phyloP scores from a whole-genome alignment of 495 filamentous ascomycete genomes.

The Jackrogersella minutella region DNA sequence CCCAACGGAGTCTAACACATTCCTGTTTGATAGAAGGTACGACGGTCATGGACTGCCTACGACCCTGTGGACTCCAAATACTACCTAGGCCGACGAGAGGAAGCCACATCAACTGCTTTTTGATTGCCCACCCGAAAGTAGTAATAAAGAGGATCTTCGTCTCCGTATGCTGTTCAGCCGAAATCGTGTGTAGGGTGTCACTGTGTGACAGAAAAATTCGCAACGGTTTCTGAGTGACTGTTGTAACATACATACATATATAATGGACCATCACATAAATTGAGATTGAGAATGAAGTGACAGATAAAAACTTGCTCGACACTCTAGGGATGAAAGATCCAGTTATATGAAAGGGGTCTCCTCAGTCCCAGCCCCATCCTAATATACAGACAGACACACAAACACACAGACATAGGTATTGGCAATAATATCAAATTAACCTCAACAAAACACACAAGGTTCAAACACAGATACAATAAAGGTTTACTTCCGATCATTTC shows the following conservation, averaged over 20 bases:
- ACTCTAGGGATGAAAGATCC: too few species aligned
- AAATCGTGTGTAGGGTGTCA: constrained; percentile 29
- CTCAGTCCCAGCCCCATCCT: too few species aligned
- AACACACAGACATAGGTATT: too few species aligned
- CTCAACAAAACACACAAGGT: not conserved
- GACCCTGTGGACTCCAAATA: constrained; percentile 4
- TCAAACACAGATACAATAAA: not conserved
- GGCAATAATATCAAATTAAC: not conserved
- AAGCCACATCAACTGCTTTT: constrained; percentile 24
- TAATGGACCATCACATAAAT: not conserved
- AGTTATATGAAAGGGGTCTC: too few species aligned
- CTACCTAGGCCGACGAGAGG: constrained; percentile 19
- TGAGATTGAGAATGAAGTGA: not conserved
- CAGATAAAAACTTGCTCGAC: too few species aligned
- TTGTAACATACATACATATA: constrained; percentile 3
- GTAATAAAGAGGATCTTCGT: constrained; percentile 22
- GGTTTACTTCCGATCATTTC: constrained; percentile 2
- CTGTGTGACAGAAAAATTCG: constrained; percentile 7
- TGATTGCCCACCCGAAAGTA: constrained; percentile 23
- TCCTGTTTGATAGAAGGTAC: not conserved
- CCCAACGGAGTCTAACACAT: not conserved
- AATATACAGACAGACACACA: not conserved
- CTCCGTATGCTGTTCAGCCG: constrained; percentile 32
- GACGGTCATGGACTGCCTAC: not conserved
- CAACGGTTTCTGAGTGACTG: constrained; percentile 17